Evolutionary conservation across 208 protist genomes (phyloP).

Genomic region (Phytomonas francai): DNA sequence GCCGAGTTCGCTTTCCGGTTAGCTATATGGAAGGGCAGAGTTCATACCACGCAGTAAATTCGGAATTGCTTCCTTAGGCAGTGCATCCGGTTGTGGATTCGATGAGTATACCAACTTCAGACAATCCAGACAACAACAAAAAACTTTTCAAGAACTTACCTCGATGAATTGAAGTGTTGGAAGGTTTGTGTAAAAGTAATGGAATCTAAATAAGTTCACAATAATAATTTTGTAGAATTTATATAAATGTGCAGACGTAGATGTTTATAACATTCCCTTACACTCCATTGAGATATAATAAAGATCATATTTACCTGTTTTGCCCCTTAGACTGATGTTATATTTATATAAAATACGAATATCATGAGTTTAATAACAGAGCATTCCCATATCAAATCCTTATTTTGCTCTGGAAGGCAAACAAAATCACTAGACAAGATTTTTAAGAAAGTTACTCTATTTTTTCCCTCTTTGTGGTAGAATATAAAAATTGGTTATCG

Average conservation of each 20-base stretch:
- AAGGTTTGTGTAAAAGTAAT: neutral
- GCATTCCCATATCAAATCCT: slow-evolving; percentile 6
- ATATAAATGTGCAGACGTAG: slow-evolving; percentile 6
- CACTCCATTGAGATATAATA: slow-evolving; percentile 3
- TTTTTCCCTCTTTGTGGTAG: slow-evolving; percentile 5
- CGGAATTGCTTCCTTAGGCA: slow-evolving; percentile 26
- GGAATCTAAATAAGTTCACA: neutral
- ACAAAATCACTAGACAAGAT: neutral
- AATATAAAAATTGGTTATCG: too few relatives aligned
- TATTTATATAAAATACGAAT: slow-evolving; percentile 8
- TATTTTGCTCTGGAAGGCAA: slow-evolving; percentile 9
- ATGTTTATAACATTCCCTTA: slow-evolving; percentile 5
- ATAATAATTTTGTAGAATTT: slow-evolving; percentile 10
- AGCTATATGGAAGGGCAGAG: slow-evolving; percentile 34
- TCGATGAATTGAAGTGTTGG: neutral
- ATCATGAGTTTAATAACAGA: slow-evolving; percentile 1
- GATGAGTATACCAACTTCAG: neutral
- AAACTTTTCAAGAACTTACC: too few relatives aligned
- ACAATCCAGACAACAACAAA: neutral
- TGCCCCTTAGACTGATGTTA: neutral
- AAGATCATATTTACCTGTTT: neutral
- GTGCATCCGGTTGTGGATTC: neutral
- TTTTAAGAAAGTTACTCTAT: neutral
- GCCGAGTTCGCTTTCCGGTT: slow-evolving; percentile 43
- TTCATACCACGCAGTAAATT: slow-evolving; percentile 37